Evolutionary conservation across 2,329 filamentous ascomycete species (phyloP).

Genomic region (Clonostachys rosea): DNA sequence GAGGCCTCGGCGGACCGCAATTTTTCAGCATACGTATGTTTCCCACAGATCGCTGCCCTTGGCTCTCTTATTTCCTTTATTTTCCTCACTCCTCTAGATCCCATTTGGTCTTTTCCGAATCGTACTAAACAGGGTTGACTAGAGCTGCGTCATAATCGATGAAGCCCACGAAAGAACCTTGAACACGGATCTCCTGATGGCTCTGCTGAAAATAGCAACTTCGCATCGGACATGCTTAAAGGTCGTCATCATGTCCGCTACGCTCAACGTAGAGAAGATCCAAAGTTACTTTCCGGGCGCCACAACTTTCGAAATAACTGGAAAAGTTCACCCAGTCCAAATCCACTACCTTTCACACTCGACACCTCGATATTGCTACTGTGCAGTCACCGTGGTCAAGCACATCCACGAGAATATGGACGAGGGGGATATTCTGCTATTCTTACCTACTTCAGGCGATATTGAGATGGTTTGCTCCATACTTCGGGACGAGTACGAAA

Average conservation of each 20-base stretch:
- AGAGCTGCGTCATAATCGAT: slow-evolving; percentile 78
- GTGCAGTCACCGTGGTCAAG: neutral
- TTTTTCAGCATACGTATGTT: neutral
- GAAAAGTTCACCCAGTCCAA: slow-evolving; percentile 1
- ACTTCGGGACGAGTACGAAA: neutral
- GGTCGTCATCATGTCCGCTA: slow-evolving; percentile 81
- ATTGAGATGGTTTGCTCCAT: slow-evolving; percentile 2
- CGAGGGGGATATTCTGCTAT: slow-evolving; percentile 6
- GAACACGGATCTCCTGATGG: slow-evolving; percentile 77
- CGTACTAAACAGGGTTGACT: neutral
- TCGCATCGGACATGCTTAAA: slow-evolving; percentile 74
- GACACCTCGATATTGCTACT: neutral
- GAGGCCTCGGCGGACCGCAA: neutral
- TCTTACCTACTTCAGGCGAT: slow-evolving; percentile 5
- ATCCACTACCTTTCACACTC: neutral
- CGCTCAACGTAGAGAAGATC: slow-evolving; percentile 84
- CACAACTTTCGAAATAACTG: neutral
- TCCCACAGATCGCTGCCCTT: no score
- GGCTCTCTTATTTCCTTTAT: no score
- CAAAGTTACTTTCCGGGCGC: slow-evolving; percentile 6
- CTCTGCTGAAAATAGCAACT: slow-evolving; percentile 79
- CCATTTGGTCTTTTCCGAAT: no score
- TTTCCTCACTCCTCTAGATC: no score
- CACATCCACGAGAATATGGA: slow-evolving; percentile 4
- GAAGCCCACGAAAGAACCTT: slow-evolving; percentile 87